Base-by-base conservation (phyloP, 228 moss, liverwort and hornwort genomes). In the Sphagnum fallax region DNA sequence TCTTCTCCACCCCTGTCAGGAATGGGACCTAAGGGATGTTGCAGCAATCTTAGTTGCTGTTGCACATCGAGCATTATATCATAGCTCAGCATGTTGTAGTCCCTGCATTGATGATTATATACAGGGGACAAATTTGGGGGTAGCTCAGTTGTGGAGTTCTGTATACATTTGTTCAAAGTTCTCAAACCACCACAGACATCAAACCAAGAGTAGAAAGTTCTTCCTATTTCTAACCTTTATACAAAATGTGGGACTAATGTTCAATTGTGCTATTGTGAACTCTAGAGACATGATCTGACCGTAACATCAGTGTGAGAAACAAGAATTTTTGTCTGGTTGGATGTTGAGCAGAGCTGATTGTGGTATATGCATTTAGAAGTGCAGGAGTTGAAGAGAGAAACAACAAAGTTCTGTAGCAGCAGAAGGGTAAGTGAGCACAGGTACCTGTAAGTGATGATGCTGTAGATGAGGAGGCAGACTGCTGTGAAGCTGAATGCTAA, bases 31-130 rank as follows among this genome's bases (percentile, higher is more conserved):
- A 32, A 32, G 32, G 32, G 32, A 32, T 32, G 32, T 2, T 32
- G 32, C 32, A 32, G 78, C 8, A 47, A 68, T 47, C 55, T 80
- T 7, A 83, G 15, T 70, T 60, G 78, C 58, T 83, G 76, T 73
- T 90, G 88, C 12, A 92, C 63, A 52, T 90, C 87, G 67, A 81
- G 60, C 70, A 90, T 66, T 76, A 93, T 85, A 61, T 79, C 75
- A 61, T 93, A 90, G 66, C 81, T 93, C 69, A 93, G 70, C 47
- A 72, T 70, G 15, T 81, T 73, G 60, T 87, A 93, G 64, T 93
- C 90, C 73, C 90, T 93, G 84, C 57, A 64, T 32, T 32, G 32
- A 32, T 32, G 32, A 32, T 32, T 32, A 32, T 32, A 32, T 32
- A 50, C 32, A 74, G 16, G 9, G 15, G 15, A 49, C 47, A 59